Base-by-base conservation (phyloP, 202 grass and related monocot genomes). In the Panicum hallii region DNA sequence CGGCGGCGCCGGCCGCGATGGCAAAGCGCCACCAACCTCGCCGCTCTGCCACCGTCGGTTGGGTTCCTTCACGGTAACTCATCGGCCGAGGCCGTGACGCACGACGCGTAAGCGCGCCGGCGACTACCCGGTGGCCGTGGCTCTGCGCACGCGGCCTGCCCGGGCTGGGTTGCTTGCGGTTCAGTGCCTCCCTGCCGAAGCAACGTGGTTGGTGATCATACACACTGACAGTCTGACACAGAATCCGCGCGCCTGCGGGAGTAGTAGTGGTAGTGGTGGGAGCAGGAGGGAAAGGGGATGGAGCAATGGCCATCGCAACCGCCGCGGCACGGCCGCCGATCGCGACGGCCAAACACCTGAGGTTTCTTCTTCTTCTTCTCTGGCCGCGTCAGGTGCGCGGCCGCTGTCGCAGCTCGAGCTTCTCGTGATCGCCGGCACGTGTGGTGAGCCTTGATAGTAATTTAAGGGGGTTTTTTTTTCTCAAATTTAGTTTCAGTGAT, bases 131-230 rank as follows among this genome's bases (percentile, higher is more conserved):
- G 58, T 71, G 66, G 41, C 16, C 68, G 12, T 3, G 43, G 63
- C 36, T 42, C 50, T 20, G 75, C 54, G 11, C 55, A 10, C 20
- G 41, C 66, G 41, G 65, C 36, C 36, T 38, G 34, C 3, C 1
- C 9, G 12, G 41, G 2, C 20, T 63, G 22, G 47, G 34, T 87
- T 84, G 85, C 85, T 84, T 90, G 71, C 70, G 16, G 46, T 2
- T 9, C n/a, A 23, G 76, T 90, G 84, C 23, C 63, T 87, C 81
- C 0, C 48, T 53, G 81, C 53, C 56, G 36, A 90, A 90, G 89
- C 89, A 90, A 90, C 45, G 28, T 19, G 81, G 85, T 87, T 74
- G 89, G 85, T 87, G 89, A 72, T 43, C 53, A 70, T 90, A 54
- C 47, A 32, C 70, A 50, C 36, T 4, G 36, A 4, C 36, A 38